Percentiles rank a stretch among this genome's conserved stretches.
phyloP scores from a whole-genome alignment of 305 asterid species.

The Andrographis paniculata region DNA sequence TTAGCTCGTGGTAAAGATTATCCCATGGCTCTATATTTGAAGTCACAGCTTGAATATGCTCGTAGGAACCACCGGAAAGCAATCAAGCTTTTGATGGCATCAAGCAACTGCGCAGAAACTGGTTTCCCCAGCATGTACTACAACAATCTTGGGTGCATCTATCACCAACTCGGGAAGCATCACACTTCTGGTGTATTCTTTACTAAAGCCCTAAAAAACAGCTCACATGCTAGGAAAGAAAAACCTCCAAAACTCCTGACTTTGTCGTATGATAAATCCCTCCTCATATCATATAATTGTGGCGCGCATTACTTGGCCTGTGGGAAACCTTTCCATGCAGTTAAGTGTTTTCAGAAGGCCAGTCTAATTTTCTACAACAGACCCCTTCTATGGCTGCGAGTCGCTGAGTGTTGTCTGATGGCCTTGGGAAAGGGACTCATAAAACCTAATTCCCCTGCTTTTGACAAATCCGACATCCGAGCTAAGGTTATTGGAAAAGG shows the following conservation, averaged over 20 bases:
- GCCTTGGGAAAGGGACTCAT: slow-evolving; percentile 76
- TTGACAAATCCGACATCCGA: slow-evolving; percentile 38
- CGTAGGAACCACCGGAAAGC: slow-evolving; percentile 82
- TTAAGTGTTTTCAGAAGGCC: slow-evolving; percentile 62
- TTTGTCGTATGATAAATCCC: slow-evolving; percentile 78
- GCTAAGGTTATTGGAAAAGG: slow-evolving; percentile 82
- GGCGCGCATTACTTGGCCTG: slow-evolving; percentile 69
- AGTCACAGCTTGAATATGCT: slow-evolving; percentile 91
- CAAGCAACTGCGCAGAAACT: slow-evolving; percentile 43
- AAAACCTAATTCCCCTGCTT: slow-evolving; percentile 25
- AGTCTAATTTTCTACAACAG: slow-evolving; percentile 46
- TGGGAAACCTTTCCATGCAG: slow-evolving; percentile 81
- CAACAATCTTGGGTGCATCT: slow-evolving; percentile 93
- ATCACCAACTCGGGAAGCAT: slow-evolving; percentile 65
- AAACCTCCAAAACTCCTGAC: slow-evolving; percentile 55
- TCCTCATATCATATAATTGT: slow-evolving; percentile 65
- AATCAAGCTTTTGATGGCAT: slow-evolving; percentile 79
- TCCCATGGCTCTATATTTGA: slow-evolving; percentile 71
- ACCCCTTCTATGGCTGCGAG: slow-evolving; percentile 84
- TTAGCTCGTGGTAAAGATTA: slow-evolving; percentile 77
- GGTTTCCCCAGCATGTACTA: slow-evolving; percentile 74
- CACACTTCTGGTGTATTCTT: slow-evolving; percentile 67
- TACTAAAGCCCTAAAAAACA: slow-evolving; percentile 55
- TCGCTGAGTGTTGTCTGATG: slow-evolving; percentile 94
- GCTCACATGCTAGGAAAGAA: slow-evolving; percentile 49